Evolutionary conservation across 1,284 basidiomycete species (phyloP).

Genomic region (Malassezia sympodialis): DNA sequence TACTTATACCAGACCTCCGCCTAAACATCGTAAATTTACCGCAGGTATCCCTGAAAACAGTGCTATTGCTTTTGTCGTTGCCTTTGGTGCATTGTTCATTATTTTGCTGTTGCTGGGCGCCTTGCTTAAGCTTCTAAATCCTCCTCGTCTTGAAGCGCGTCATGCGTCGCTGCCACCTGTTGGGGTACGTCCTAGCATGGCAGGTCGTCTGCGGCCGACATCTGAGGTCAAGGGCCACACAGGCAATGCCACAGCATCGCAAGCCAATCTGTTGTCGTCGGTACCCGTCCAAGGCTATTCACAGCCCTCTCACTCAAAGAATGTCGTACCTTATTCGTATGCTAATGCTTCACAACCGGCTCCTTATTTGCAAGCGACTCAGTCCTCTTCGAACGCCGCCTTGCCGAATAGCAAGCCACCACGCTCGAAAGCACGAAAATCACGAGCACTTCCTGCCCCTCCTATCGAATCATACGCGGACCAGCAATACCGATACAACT

Average conservation of each 20-base stretch:
- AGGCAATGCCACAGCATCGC: not conserved
- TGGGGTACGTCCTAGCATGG: not conserved
- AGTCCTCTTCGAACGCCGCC: not conserved
- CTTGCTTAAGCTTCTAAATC: slow-evolving; percentile 6
- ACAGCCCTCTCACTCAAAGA: not conserved
- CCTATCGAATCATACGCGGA: not conserved
- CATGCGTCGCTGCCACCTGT: not conserved
- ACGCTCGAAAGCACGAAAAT: not conserved
- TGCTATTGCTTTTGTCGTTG: slow-evolving; percentile 7
- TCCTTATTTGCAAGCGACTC: not conserved
- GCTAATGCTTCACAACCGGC: not conserved
- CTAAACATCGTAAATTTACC: not conserved
- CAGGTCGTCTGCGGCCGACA: not conserved
- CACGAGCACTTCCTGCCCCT: not conserved
- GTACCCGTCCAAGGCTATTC: not conserved
- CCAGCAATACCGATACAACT: not conserved
- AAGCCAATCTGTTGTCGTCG: not conserved
- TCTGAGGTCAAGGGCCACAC: not conserved
- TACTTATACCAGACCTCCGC: not conserved
- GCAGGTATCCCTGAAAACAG: not conserved
- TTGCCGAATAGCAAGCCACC: not conserved
- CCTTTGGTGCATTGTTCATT: not conserved
- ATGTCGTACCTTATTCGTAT: not conserved
- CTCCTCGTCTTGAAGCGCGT: slow-evolving; percentile 7
- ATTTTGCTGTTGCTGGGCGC: slow-evolving; percentile 1